Percentiles rank a stretch among this genome's conserved stretches.
These are phyloP conservation scores for Medicago arabica DNA, from an alignment of 306 rosid species.

Conservation along the genomic window DNA sequence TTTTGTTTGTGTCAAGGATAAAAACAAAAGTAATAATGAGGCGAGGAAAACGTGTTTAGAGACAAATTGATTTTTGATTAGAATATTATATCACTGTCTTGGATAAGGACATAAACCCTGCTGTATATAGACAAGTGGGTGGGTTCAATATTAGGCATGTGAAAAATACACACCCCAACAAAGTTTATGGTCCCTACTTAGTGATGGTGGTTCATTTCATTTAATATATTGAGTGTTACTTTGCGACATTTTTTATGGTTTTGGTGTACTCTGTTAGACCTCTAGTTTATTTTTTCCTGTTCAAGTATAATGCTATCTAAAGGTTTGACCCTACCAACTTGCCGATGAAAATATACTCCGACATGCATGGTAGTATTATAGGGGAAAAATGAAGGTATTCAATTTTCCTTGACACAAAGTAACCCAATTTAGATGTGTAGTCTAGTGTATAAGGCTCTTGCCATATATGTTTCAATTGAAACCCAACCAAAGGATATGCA, in stretches of 20 bases:
- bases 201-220: constrained; percentile 6
- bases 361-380: constrained; percentile 38
- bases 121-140: not conserved
- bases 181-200: not conserved
- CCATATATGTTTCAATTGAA: constrained; percentile 13
- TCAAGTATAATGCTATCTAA: not conserved
- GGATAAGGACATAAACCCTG: constrained; percentile 2
- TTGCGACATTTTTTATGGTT: constrained; percentile 8
- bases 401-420: constrained; percentile 1
- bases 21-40: not conserved
- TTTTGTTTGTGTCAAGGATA: constrained; percentile 21
- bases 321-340: constrained; percentile 27
- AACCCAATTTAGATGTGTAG: not conserved
- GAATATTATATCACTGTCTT: not conserved
- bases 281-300: constrained; percentile 22
- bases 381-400: not conserved
- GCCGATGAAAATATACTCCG: constrained; percentile 24
- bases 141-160: constrained; percentile 3
- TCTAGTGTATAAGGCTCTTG: constrained; percentile 16
- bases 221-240: not conserved
- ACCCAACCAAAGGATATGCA: constrained; percentile 26
- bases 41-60: constrained; percentile 37
- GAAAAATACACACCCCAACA: constrained; percentile 5
- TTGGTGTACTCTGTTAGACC: not conserved
- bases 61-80: constrained; percentile 5